phyloP scores from a whole-genome alignment of 176 grass and related monocot species.

The Avena eriantha region DNA sequence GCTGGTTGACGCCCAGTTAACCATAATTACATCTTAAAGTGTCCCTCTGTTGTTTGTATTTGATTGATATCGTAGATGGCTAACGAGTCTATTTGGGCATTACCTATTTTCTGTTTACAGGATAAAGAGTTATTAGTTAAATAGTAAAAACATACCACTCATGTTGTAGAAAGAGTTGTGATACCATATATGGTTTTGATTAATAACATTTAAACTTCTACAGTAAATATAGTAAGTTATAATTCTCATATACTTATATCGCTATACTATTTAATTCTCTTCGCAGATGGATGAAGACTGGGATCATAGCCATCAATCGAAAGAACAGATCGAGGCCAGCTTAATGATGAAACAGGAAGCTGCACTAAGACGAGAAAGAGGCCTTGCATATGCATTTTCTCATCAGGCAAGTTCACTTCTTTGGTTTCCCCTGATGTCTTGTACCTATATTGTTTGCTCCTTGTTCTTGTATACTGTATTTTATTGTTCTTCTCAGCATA shows the following conservation, averaged over 20 bases:
- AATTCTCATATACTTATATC: neutral
- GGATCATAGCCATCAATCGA: slow-evolving; percentile 86
- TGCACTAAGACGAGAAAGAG: slow-evolving; percentile 81
- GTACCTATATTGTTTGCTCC: slow-evolving; percentile 16
- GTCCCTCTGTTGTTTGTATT: neutral
- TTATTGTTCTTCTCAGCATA: neutral
- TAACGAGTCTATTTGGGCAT: neutral
- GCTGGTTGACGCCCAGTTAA: neutral
- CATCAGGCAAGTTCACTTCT: slow-evolving; percentile 67
- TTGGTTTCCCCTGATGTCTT: neutral
- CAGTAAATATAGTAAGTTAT: neutral
- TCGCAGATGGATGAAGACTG: slow-evolving; percentile 83
- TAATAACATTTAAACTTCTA: neutral
- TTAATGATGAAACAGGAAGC: slow-evolving; percentile 85
- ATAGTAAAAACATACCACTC: neutral
- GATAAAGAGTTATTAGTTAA: slow-evolving; percentile 2
- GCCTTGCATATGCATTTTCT: slow-evolving; percentile 96
- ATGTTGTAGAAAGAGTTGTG: neutral
- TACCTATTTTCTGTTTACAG: neutral
- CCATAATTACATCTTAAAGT: neutral
- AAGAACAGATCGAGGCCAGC: slow-evolving; percentile 73
- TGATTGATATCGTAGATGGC: neutral
- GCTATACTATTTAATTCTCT: slow-evolving; percentile 3
- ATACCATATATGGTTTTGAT: neutral
- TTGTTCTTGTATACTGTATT: slow-evolving; percentile 1